phyloP scores from a whole-genome alignment of 179 eudicot genomes.

The Sideroxylon spinosum region DNA sequence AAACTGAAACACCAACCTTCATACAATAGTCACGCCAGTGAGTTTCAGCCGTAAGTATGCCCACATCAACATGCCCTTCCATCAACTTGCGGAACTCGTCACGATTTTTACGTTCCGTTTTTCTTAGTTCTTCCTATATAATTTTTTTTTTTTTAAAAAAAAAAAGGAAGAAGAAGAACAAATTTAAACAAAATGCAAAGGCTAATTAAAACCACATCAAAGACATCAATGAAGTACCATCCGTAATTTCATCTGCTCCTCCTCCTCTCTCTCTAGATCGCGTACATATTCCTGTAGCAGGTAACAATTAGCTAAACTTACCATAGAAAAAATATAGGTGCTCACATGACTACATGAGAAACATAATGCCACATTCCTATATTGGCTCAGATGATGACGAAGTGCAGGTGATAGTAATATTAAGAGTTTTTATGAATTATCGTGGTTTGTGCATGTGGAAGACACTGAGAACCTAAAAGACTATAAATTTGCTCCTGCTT shows the following conservation, averaged over 20 bases:
- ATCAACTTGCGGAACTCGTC: slow-evolving; percentile 92
- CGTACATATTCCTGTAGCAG: slow-evolving; percentile 70
- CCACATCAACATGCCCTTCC: slow-evolving; percentile 77
- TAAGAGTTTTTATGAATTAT: no score
- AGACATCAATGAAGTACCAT: slow-evolving; percentile 40
- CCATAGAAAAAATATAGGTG: not conserved
- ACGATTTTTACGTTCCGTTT: slow-evolving; percentile 86
- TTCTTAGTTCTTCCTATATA: slow-evolving; percentile 77
- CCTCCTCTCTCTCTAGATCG: slow-evolving; percentile 93
- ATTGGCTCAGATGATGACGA: no score
- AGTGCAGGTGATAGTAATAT: no score
- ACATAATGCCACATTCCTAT: no score
- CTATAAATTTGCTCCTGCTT: no score
- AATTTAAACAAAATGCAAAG: not conserved
- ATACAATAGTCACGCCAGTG: slow-evolving; percentile 83
- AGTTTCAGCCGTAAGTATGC: slow-evolving; percentile 60
- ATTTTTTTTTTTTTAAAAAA: no score
- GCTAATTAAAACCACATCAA: not conserved
- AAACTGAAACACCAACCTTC: slow-evolving; percentile 47
- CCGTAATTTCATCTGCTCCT: slow-evolving; percentile 76
- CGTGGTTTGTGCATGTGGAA: no score
- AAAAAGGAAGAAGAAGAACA: not conserved
- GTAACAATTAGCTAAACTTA: not conserved
- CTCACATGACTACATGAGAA: not conserved
- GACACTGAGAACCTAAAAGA: no score